A percentile compares a stretch with the other conserved stretches of the same genome.
Evolutionary conservation across 2,329 filamentous ascomycete species (phyloP).

Genomic region (Ascosphaera apis): DNA sequence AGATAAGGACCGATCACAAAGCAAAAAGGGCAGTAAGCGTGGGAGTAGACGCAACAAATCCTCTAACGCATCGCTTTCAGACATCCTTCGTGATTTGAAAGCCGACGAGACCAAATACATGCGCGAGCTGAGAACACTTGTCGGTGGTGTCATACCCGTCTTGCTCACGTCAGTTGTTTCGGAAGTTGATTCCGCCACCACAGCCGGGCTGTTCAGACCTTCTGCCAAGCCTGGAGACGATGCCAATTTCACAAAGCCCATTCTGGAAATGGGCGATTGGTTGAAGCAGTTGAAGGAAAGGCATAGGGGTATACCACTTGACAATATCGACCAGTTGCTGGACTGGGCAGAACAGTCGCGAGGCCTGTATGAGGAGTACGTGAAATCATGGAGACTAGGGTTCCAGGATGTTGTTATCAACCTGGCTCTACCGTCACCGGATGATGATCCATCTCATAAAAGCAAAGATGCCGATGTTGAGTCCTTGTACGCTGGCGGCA

Average conservation of each 20-base stretch:
- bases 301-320: constrained; percentile 58
- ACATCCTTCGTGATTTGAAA: constrained; percentile 56
- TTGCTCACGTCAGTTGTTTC: constrained; percentile 65
- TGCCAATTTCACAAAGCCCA: constrained; percentile 52
- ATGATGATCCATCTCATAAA: constrained; percentile 22
- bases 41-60: constrained; percentile 41
- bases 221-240: constrained; percentile 31
- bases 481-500: constrained; percentile 25
- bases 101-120: constrained; percentile 74
- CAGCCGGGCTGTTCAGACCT: constrained; percentile 43
- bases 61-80: constrained; percentile 44
- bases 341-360: constrained; percentile 61
- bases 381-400: constrained; percentile 72
- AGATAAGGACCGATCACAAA: constrained; percentile 13
- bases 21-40: not conserved
- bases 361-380: constrained; percentile 62
- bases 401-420: constrained; percentile 93
- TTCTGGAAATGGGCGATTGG: constrained; percentile 80
- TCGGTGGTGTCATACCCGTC: constrained; percentile 87
- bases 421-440: constrained; percentile 51
- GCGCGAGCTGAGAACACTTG: constrained; percentile 73
- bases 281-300: constrained; percentile 62
- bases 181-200: constrained; percentile 39
- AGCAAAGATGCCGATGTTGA: constrained; percentile 20
- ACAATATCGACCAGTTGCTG: constrained; percentile 47